Evolutionary conservation across 768 basidiomycete species (phyloP).

Genomic region (Pleurotus pulmonarius): DNA sequence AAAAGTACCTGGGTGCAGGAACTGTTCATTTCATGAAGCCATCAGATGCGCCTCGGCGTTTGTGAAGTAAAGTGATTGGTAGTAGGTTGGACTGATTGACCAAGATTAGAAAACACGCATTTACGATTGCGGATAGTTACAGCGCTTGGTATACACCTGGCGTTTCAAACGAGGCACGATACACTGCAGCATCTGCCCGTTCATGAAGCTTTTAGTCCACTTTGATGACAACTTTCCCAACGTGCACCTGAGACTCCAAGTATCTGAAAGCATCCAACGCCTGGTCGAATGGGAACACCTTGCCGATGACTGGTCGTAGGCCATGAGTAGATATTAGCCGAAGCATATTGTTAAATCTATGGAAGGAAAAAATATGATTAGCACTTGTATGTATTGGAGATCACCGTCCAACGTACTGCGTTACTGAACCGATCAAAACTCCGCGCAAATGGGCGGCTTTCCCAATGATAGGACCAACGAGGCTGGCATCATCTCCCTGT

Average conservation of each 20-base stretch:
- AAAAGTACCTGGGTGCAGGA: too few species aligned
- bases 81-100: too few species aligned
- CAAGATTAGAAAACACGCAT: too few species aligned
- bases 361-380: not conserved
- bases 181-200: too few species aligned
- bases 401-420: slow-evolving; percentile 34
- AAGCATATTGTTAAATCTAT: slow-evolving; percentile 52
- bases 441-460: slow-evolving; percentile 44
- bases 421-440: slow-evolving; percentile 53
- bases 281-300: slow-evolving; percentile 55
- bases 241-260: slow-evolving; percentile 50
- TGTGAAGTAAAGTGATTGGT: too few species aligned
- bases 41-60: too few species aligned
- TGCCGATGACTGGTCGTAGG: slow-evolving; percentile 51
- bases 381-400: not conserved
- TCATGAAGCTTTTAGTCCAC: slow-evolving; percentile 17
- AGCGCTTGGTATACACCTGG: too few species aligned
- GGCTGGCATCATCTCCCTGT: slow-evolving; percentile 25
- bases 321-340: slow-evolving; percentile 38
- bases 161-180: too few species aligned
- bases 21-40: too few species aligned
- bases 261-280: slow-evolving; percentile 48
- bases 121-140: too few species aligned
- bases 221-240: slow-evolving; percentile 62
- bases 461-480: slow-evolving; percentile 25